phyloP scores from a whole-genome alignment of 2,329 filamentous ascomycete genomes.

The Pestalotiopsis sp. region DNA sequence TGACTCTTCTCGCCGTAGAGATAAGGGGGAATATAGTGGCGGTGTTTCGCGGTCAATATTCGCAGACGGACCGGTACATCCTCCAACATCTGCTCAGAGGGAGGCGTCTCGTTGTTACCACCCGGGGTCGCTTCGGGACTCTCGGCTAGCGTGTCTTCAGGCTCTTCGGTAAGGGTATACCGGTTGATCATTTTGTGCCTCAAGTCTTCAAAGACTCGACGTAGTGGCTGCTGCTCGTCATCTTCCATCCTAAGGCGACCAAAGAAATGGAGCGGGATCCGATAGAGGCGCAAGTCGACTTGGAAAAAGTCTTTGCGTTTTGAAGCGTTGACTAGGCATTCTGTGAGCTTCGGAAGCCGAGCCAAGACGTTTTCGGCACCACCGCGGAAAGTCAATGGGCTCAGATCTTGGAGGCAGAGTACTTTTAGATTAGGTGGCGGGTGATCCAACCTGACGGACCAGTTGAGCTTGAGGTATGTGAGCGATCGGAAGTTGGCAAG shows the following conservation, averaged over 20 bases:
- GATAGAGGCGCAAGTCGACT: neutral
- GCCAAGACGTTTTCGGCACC: neutral
- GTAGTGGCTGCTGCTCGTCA: neutral
- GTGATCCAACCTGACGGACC: neutral
- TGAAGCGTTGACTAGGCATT: neutral
- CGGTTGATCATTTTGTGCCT: neutral
- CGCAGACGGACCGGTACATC: neutral
- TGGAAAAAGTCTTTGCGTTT: neutral
- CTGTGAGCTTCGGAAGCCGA: neutral
- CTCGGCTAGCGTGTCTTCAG: neutral
- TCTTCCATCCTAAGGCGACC: neutral
- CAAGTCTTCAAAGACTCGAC: neutral
- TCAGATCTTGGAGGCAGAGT: neutral
- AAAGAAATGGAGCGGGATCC: neutral
- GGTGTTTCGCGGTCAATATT: constrained; percentile 1
- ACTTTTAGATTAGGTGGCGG: neutral
- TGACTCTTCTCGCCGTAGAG: neutral
- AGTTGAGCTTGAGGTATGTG: neutral
- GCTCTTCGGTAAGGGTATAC: neutral
- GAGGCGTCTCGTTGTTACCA: neutral
- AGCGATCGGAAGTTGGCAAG: neutral
- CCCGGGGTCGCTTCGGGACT: neutral
- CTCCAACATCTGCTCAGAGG: neutral
- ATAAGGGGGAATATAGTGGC: constrained; percentile 1
- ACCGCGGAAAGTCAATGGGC: neutral